Evolutionary conservation across 2,329 filamentous ascomycete genomes (phyloP), one percentile per base, ranked within the genome.

Genomic region (Alternaria incomplexa): DNA sequence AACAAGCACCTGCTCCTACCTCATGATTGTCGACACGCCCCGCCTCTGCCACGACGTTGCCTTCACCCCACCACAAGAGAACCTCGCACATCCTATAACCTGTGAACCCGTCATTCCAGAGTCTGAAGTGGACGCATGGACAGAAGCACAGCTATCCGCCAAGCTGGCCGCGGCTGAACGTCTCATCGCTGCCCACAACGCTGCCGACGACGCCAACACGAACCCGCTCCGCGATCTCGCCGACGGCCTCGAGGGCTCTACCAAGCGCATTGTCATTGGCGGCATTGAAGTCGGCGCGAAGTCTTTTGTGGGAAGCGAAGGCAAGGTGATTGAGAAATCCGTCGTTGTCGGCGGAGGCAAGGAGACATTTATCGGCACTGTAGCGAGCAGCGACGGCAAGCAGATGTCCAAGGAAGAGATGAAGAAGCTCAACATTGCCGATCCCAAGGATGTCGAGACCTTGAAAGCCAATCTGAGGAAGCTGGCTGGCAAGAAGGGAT

Each of bases 21-120:
- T 97, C 57, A 97, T 97, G 93, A 89, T 97, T 30, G 88, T 97
- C 66, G 91, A 97, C 77, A 97, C 94, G 0, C 93, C 93, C 0
- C 89, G 93, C 1, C 87, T 97, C 12, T 97, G 94, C 82, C 88
- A 91, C 75, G 94, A 97, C 70, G 88, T 93, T 10, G 93, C 93
- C 10, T 97, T 97, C 78, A 83, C 91, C 57, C 93, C 94, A 0
- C 92, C 93, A 0, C 89, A 91, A 71, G 90, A 93, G 65, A 91
- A 91, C 58, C 87, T 88, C 61, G 90, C 93, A 6, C 91, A 97
- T 76, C 82, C 87, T 10, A 93, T 97, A 64, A 87, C 85, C 65
- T 97, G 94, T 77, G 87, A 88, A 25, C 88, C 90, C 58, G 89
- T 97, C 55, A 82, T 94, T 22, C 77, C 82, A 3, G 85, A 88